Evolutionary conservation across 495 filamentous ascomycete genomes (phyloP).

Genomic region (Cercophora sp.): DNA sequence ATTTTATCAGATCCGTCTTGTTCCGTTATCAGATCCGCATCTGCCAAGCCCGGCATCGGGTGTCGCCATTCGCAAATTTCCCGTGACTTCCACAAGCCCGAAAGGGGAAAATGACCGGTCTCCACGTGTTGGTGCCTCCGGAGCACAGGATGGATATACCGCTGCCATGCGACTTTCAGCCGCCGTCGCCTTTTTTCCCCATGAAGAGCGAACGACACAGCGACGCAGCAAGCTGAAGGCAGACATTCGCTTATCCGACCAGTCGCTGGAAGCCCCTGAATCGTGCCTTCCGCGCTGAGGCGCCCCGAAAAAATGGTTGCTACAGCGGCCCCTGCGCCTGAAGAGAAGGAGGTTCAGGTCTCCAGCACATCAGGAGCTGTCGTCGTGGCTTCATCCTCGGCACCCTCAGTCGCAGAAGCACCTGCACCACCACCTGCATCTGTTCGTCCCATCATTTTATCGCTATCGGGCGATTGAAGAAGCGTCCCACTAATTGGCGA

Average conservation of each 20-base stretch:
- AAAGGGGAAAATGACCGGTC: not conserved
- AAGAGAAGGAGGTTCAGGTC: not conserved
- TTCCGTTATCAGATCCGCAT: slow-evolving; percentile 23
- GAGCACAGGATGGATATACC: too few relatives aligned
- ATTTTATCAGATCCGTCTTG: slow-evolving; percentile 22
- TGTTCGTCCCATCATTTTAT: not conserved
- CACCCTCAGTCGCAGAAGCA: not conserved
- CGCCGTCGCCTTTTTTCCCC: too few relatives aligned
- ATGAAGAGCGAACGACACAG: too few relatives aligned
- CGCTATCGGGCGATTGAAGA: not conserved
- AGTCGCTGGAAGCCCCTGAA: too few relatives aligned
- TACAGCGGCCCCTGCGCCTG: not conserved
- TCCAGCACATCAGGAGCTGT: not conserved
- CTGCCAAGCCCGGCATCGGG: slow-evolving; percentile 24
- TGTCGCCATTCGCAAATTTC: not conserved
- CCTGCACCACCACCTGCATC: not conserved
- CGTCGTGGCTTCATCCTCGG: not conserved
- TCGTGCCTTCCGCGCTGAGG: not conserved
- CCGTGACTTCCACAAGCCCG: not conserved
- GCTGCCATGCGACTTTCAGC: too few relatives aligned
- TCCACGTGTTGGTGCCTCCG: not conserved
- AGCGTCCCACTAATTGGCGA: not conserved
- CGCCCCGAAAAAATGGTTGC: not conserved
- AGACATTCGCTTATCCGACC: too few relatives aligned
- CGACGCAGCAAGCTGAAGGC: too few relatives aligned